Evolutionary conservation across 179 eudicot species (phyloP), one percentile per base, ranked within the genome.

Genomic region (Spergularia azorica): DNA sequence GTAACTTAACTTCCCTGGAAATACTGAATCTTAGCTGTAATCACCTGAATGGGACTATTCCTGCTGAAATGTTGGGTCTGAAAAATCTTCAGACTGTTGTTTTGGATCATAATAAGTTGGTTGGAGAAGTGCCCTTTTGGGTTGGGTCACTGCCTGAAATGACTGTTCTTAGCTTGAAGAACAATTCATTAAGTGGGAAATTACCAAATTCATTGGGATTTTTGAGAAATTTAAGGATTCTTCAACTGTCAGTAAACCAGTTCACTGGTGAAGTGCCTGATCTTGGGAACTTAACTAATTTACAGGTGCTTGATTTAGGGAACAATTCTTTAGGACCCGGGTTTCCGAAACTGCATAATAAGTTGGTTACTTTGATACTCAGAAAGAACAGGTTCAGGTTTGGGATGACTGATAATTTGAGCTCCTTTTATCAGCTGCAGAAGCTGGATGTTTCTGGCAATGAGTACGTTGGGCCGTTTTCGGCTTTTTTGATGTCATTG

Each of bases 11-110:
- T 76, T 84, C 90, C 3, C 81, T 92, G 21, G 97, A 92, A 67
- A 90, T 92, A 64, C 61, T 92, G 0, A 88, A 92, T 76, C 75
- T 92, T 7, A 92, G 91, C 36, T 92, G 91, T 55, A 92, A 92
- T 75, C 71, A 75, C 71, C 78, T 92, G 63, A 55, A 54, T 83
- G 95, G 97, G 0, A 75, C 79, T 6, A 85, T 92, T 50, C 95
- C 97, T 3, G 21, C 14, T 39, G 89, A 87, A 67, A 39, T 90
- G 56, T 74, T 83, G 20, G 71, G 58, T 9, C 68, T 92, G 51
- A 79, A 13, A 38, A 88, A 77, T 73, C 87, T 92, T 21, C 97
- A 90, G 67, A 89, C 91, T 4, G 74, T 92, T 50, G 77, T 90
- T 10, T 77, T 92, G 61, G 97, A 90, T 74, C 84, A 90, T 67